phyloP scores from a whole-genome alignment of 306 rosid genomes.

The Medicago truncatula region MtrunA17r5.0-ANR NC_053042.1:26773501-26774000 shows the following conservation, averaged over 20 bases:
- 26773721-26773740: conserved; percentile 76
- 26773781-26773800: conserved; percentile 61
- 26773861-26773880: not conserved
- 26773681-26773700: conserved; percentile 54
- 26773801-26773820: conserved; percentile 77
- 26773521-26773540: not conserved
- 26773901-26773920: conserved; percentile 43
- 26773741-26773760: conserved; percentile 91
- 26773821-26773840: conserved; percentile 79
- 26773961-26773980: not conserved
- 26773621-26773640: not conserved
- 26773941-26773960: not conserved
- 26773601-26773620: not conserved
- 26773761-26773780: conserved; percentile 90
- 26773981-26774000: not conserved
- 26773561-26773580: not conserved
- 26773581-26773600: not conserved
- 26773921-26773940: conserved; percentile 24
- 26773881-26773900: conserved; percentile 36
- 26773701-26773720: conserved; percentile 56
- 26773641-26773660: conserved; percentile 54
- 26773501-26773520: not conserved
- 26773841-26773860: conserved; percentile 57
- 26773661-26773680: conserved; percentile 64
- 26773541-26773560: not conserved